A percentile compares a stretch with the other conserved stretches of the same genome.
These are phyloP conservation scores for Rhodotorula babjevae DNA, from an alignment of 768 basidiomycete genomes.

Conservation along the genomic window DNA sequence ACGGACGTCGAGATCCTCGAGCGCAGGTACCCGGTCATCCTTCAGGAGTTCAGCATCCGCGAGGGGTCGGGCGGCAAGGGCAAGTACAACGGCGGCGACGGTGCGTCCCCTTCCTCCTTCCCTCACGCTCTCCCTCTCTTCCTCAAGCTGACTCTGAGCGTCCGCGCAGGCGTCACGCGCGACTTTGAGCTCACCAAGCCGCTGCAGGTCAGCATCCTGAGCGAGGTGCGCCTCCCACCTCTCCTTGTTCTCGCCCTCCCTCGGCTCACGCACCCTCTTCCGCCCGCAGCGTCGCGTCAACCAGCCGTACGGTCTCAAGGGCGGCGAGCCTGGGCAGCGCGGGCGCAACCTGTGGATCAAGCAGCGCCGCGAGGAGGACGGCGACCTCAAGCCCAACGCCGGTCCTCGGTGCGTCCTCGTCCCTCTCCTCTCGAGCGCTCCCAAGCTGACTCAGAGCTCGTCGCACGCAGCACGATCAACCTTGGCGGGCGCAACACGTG, in stretches of 20 bases:
- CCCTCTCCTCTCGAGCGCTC: not conserved
- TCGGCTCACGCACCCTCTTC: not conserved
- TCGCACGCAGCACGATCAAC: constrained; percentile 62
- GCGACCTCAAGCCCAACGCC: constrained; percentile 53
- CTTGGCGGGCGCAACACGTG: constrained; percentile 80
- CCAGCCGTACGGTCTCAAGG: constrained; percentile 79
- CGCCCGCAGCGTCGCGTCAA: constrained; percentile 65
- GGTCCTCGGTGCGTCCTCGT: not conserved
- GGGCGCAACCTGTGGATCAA: constrained; percentile 83
- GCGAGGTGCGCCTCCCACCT: constrained; percentile 58
- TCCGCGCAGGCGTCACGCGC: constrained; percentile 57
- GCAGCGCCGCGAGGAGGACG: constrained; percentile 45
- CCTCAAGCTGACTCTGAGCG: too few relatives aligned
- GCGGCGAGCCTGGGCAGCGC: constrained; percentile 64
- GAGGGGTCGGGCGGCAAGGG: constrained; percentile 36
- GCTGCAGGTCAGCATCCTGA: constrained; percentile 81
- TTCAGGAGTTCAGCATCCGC: constrained; percentile 62
- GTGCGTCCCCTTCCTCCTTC: not conserved
- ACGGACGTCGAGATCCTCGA: constrained; percentile 93
- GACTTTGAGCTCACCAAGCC: constrained; percentile 72
- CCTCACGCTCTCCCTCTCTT: not conserved
- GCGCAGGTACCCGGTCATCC: constrained; percentile 82
- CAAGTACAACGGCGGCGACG: constrained; percentile 66
- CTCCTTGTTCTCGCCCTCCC: not conserved
- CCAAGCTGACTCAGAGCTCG: not conserved